These are phyloP conservation scores for Echites panduratus DNA, from an alignment of 257 asterid species.

Conservation along the genomic window DNA sequence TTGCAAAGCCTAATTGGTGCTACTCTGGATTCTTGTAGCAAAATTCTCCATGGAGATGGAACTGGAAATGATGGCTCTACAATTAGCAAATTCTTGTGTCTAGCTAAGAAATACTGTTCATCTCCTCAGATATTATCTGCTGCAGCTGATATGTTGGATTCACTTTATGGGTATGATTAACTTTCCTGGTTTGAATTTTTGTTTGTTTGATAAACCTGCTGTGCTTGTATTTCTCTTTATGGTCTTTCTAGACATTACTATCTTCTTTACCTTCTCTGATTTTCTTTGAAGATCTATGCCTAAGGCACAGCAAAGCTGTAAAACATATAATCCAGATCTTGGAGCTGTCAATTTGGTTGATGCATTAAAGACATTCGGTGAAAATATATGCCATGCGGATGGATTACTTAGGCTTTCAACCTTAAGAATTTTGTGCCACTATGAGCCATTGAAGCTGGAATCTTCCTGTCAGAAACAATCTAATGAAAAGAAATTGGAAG, in stretches of 20 bases:
- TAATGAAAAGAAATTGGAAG: slow-evolving; percentile 29
- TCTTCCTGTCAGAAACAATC: slow-evolving; percentile 28
- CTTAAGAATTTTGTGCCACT: slow-evolving; percentile 76
- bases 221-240: slow-evolving; percentile 6
- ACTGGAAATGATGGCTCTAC: slow-evolving; percentile 34
- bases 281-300: slow-evolving; percentile 39
- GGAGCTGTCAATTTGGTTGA: slow-evolving; percentile 36
- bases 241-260: slow-evolving; percentile 1
- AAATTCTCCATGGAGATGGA: slow-evolving; percentile 35
- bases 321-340: slow-evolving; percentile 44
- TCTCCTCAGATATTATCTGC: slow-evolving; percentile 73
- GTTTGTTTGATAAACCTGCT: background rate
- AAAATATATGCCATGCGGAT: slow-evolving; percentile 58
- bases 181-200: background rate
- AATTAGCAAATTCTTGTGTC: slow-evolving; percentile 44
- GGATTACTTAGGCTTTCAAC: slow-evolving; percentile 68
- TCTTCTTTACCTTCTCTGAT: slow-evolving; percentile 17
- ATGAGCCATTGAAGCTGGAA: slow-evolving; percentile 39
- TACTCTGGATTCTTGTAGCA: slow-evolving; percentile 52
- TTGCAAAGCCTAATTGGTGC: slow-evolving; percentile 78
- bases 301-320: slow-evolving; percentile 28
- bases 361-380: slow-evolving; percentile 50
- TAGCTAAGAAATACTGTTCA: slow-evolving; percentile 56
- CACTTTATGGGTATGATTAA: slow-evolving; percentile 38
- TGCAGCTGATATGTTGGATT: slow-evolving; percentile 74